Evolutionary conservation across 208 protist genomes (phyloP).

Genomic region (Crithidia expoeki): DNA sequence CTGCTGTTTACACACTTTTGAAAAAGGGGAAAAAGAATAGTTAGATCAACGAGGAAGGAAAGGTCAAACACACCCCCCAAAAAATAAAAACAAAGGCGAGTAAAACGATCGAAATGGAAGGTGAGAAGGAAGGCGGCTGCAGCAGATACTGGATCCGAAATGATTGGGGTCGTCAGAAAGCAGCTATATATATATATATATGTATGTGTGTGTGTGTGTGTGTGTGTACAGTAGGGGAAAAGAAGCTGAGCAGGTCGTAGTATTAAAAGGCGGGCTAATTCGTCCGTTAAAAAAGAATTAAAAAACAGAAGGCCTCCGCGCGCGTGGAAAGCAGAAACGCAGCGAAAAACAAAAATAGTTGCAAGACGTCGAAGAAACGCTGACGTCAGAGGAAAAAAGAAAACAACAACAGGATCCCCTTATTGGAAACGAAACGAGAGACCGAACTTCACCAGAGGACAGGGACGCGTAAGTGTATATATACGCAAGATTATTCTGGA

Average conservation of each 20-base stretch:
- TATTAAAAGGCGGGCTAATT: not conserved
- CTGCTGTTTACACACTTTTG: not conserved
- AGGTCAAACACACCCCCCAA: not conserved
- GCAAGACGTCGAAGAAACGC: not conserved
- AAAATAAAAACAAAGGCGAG: not conserved
- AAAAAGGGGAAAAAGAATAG: not conserved
- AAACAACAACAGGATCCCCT: not conserved
- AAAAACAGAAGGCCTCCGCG: conserved; percentile 6
- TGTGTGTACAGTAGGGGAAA: no score
- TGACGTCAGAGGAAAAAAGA: conserved; percentile 2
- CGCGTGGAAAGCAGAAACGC: not conserved
- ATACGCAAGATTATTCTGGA: not conserved
- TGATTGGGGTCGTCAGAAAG: no score
- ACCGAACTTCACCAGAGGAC: no score
- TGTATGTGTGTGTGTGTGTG: not conserved
- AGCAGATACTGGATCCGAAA: no score
- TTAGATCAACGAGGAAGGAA: not conserved
- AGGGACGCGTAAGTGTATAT: not conserved
- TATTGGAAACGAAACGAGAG: no score
- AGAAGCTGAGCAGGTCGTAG: no score
- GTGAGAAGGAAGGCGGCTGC: not conserved
- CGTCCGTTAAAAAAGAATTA: not conserved
- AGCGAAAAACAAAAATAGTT: conserved; percentile 15
- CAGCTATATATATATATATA: not conserved
- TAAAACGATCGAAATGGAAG: not conserved